Conservation (phyloP, 1,284 basidiomycete species). For the Peniophora sp. region DNA sequence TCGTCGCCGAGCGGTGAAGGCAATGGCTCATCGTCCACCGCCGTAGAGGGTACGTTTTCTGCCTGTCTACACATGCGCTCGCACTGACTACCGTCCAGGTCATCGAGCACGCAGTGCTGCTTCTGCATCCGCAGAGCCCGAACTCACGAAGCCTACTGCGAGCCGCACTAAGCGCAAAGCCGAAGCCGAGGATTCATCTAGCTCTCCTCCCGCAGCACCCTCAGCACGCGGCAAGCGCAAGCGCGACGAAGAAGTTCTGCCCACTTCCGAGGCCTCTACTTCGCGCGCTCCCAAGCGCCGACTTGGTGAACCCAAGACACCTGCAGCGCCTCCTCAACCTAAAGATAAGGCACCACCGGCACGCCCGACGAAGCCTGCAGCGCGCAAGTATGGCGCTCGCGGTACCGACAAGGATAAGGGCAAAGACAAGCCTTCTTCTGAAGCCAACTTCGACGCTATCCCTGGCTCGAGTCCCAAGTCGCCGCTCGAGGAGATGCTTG, state of each 20-base stretch:
- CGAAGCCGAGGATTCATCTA: neutral
- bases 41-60: neutral
- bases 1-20: neutral
- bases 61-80: neutral
- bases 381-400: too few species aligned
- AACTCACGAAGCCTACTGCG: too few species aligned
- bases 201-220: neutral
- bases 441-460: neutral
- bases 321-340: neutral
- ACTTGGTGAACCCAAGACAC: neutral
- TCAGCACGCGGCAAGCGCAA: neutral
- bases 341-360: neutral
- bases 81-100: neutral
- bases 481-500: too few species aligned
- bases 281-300: neutral
- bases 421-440: neutral
- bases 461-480: too few species aligned
- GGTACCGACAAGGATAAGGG: neutral
- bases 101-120: neutral
- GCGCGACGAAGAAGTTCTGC: neutral
- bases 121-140: neutral
- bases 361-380: too few species aligned
- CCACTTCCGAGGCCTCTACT: neutral
- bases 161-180: too few species aligned
- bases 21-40: neutral